A percentile compares a stretch with the other conserved stretches of the same genome.
Conservation (phyloP, 2,329 filamentous ascomycete genomes). For the Penicillium sp. region DNA sequence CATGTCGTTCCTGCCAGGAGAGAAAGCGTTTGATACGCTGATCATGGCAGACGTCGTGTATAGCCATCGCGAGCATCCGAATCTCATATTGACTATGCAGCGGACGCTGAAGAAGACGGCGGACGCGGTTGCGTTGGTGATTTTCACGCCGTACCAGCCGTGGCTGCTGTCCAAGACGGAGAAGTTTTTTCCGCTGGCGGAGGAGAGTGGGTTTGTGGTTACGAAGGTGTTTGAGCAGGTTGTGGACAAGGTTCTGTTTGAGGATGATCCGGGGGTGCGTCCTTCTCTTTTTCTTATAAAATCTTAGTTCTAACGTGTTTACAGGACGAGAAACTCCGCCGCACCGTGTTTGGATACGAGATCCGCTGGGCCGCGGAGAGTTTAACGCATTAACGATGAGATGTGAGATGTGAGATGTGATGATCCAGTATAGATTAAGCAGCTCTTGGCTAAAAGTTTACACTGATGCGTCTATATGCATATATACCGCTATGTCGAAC, state of each 20-base stretch:
- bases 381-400: conserved; percentile 15
- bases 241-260: conserved; percentile 84
- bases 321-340: conserved; percentile 70
- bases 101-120: conserved; percentile 57
- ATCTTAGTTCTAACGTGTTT: conserved; percentile 2
- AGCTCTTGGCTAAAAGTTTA: neutral
- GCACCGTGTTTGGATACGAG: conserved; percentile 77
- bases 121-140: conserved; percentile 69
- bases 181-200: conserved; percentile 76
- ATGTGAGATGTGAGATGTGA: neutral
- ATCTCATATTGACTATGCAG: conserved; percentile 68
- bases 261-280: conserved; percentile 72
- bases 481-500: neutral
- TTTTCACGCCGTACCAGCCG: conserved; percentile 91
- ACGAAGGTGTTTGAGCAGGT: conserved; percentile 76
- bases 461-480: too few relatives aligned
- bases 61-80: conserved; percentile 80
- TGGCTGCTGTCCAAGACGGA: conserved; percentile 85
- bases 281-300: neutral
- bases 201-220: conserved; percentile 67
- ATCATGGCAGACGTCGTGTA: conserved; percentile 88
- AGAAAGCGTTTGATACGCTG: conserved; percentile 66
- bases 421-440: neutral
- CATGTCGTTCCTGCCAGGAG: conserved; percentile 52
- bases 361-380: conserved; percentile 58